phyloP scores from a whole-genome alignment of 169 alveolate species.

The Haemoproteus tartakovskyi region DNA sequence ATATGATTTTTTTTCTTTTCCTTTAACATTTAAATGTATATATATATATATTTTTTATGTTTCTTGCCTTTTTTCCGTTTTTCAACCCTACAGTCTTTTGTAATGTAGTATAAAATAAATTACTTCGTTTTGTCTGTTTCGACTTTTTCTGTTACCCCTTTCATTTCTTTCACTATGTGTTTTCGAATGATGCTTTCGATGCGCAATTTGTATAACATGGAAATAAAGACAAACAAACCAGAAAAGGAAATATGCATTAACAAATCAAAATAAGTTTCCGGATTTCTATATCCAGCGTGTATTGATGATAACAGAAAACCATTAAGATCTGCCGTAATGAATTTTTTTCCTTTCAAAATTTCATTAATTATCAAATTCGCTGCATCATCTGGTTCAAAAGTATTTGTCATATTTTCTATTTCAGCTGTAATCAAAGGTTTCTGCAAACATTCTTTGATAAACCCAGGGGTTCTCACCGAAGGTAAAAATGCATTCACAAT shows the following conservation, averaged over 20 bases:
- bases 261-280: constrained; percentile 52
- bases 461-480: constrained; percentile 53
- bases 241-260: constrained; percentile 20
- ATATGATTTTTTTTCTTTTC: too few relatives aligned
- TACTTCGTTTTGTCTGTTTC: too few relatives aligned
- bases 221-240: constrained; percentile 16
- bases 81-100: too few relatives aligned
- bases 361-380: constrained; percentile 37
- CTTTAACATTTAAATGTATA: too few relatives aligned
- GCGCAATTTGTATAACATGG: constrained; percentile 21
- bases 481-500: constrained; percentile 51
- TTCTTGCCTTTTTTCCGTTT: too few relatives aligned
- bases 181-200: constrained; percentile 21
- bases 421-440: constrained; percentile 34
- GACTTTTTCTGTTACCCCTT: too few relatives aligned
- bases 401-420: constrained; percentile 17
- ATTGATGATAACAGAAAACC: constrained; percentile 35
- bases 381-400: constrained; percentile 42
- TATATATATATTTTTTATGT: too few relatives aligned
- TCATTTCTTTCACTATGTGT: too few relatives aligned
- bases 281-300: constrained; percentile 43
- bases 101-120: too few relatives aligned
- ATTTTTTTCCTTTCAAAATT: constrained; percentile 28
- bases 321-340: constrained; percentile 16
- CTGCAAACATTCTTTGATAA: constrained; percentile 20